Base-by-base conservation (phyloP, 345 rosid species). In the Cardamine chenopodiifolia region DNA sequence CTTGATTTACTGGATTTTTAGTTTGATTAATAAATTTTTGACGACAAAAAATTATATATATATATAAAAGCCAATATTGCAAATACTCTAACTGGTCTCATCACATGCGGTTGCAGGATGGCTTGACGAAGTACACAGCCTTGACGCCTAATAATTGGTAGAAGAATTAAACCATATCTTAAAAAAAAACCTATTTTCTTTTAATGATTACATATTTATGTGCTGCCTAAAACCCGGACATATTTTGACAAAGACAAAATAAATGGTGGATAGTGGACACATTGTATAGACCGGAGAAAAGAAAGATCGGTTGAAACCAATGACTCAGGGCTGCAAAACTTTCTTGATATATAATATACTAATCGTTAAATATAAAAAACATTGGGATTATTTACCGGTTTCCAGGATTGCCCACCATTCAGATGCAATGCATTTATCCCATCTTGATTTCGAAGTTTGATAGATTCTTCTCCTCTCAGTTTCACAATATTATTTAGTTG, bases 341-440 rank as follows among this genome's bases (percentile, higher is more conserved):
- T 68, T 68, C 61, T 59, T 59, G 37, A 17, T 40, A 57, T 28
- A 22, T 22, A 71, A 49, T 61, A 58, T 18, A 31, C 13, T 7
- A 17, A 52, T 62, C 2, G 19, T 53, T 10, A 65, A 22, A 47
- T 60, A 22, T 23, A 7, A 19, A 5, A 9, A 19, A 45, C 11
- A 35, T 35, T 34, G 37, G 37, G 50, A 48, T 74, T 35, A 14
- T 26, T 39, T 56, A 58, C 62, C 56, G 56, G 63, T 68, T 61
- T 68, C 62, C 29, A 72, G 39, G 57, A 60, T 31, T 61, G 67
- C 42, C 49, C 63, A 39, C 62, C 49, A 28, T 61, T 25, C 25
- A 48, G 68, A 75, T 75, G 45, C 74, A 60, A 68, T 75, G 74
- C 63, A 75, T 67, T 54, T 29, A 8, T 22, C 50, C 31, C 32